These are phyloP conservation scores for Sorghum bicolor DNA, from an alignment of 176 grass and related monocot species.

Conservation along the genomic window Sorghum_bicolor_NCBIv3 NC_012871.2:575501-576000, in stretches of 20 bases:
- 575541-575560: slow-evolving; percentile 56
- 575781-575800: not conserved
- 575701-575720: slow-evolving; percentile 62
- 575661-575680: slow-evolving; percentile 74
- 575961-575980: not conserved
- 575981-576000: not conserved
- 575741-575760: slow-evolving; percentile 45
- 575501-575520: slow-evolving; percentile 56
- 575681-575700: slow-evolving; percentile 54
- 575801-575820: not conserved
- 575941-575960: not conserved
- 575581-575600: slow-evolving; percentile 72
- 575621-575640: slow-evolving; percentile 54
- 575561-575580: slow-evolving; percentile 75
- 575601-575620: slow-evolving; percentile 82
- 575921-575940: not conserved
- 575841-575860: not conserved
- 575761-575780: slow-evolving; percentile 64
- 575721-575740: slow-evolving; percentile 84
- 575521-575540: slow-evolving; percentile 67
- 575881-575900: not conserved
- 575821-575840: not conserved
- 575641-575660: slow-evolving; percentile 66
- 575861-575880: not conserved
- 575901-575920: not conserved